A percentile compares a stretch with the other conserved stretches of the same genome.
Conservation (phyloP, 306 rosid genomes). For the Quillaja saponaria region DNA sequence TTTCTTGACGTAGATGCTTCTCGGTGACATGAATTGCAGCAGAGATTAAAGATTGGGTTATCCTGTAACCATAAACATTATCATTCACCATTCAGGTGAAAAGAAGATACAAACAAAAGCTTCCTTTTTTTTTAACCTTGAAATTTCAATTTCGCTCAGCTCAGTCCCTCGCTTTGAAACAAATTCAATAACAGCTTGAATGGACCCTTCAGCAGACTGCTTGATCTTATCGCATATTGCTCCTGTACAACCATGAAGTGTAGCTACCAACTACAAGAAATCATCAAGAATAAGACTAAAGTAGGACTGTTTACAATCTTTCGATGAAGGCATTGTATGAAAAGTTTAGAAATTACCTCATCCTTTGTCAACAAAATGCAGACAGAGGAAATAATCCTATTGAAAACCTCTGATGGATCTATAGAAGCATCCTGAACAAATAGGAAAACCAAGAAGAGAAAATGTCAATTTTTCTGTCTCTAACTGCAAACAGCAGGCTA, state of each 20-base stretch:
- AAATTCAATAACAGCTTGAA: slow-evolving; percentile 88
- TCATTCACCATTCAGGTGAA: slow-evolving; percentile 32
- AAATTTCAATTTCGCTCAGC: slow-evolving; percentile 72
- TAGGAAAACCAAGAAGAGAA: slow-evolving; percentile 33
- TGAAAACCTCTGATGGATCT: slow-evolving; percentile 98
- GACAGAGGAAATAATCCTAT: slow-evolving; percentile 84
- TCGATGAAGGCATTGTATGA: not conserved
- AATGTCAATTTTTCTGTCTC: slow-evolving; percentile 21
- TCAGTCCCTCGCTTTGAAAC: slow-evolving; percentile 77
- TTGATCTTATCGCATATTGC: slow-evolving; percentile 89
- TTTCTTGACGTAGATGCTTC: slow-evolving; percentile 84
- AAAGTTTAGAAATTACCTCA: slow-evolving; percentile 52
- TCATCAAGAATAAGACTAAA: not conserved
- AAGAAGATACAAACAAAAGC: slow-evolving; percentile 16
- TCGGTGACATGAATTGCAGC: slow-evolving; percentile 76
- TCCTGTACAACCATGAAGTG: slow-evolving; percentile 75
- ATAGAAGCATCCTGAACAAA: slow-evolving; percentile 83
- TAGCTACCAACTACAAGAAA: slow-evolving; percentile 72
- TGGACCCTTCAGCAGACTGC: slow-evolving; percentile 97
- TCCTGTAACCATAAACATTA: slow-evolving; percentile 56
- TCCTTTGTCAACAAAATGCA: slow-evolving; percentile 77
- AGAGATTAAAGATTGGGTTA: slow-evolving; percentile 81
- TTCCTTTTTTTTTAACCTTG: slow-evolving; percentile 56
- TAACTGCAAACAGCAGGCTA: slow-evolving; percentile 28
- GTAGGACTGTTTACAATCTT: no score